Evolutionary conservation across 768 basidiomycete species (phyloP), one percentile per base, ranked within the genome.

Genomic region (Suillus clintonianus): DNA sequence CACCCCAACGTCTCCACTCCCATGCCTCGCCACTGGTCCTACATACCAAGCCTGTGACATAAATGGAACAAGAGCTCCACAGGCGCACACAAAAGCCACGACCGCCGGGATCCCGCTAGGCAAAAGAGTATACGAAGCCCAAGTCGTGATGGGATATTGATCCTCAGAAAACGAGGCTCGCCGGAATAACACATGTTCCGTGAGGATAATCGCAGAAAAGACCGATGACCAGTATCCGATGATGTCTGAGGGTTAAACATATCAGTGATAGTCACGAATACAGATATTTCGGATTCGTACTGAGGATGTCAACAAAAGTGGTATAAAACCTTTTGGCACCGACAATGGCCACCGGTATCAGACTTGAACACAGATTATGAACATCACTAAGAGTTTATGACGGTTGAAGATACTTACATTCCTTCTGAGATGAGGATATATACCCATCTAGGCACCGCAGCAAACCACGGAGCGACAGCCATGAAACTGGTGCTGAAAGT

Each of bases 31-130:
- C 39, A 86, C 79, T 0, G 83, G 82, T 0, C 85, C 84, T 5
- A 76, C 75, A 64, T 79, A 86, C 83, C 82, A 86, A 45, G 72
- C 83, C 51, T 86, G 84, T 51, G 80, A 78, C 83, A 85, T 85
- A 64, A 79, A 81, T 13, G 81, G 78, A 5, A 85, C 71, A 47
- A 82, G 69, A 34, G 79, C 70, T 5, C 80, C 77, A 30, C 76
- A 77, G 2, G 76, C 78, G 43, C 78, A 80, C 14, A 76, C 22
- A 53, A 81, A 80, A 3, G 83, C 74, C 19, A 78, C 36, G 10
- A 82, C 68, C 0, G 81, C 85, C 0, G 85, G 79, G 10, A 73
- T 17, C 0, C 84, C 74, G 4, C 72, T 69, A 19, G 85, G 85
- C 17, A 86, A 78, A 27, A 68, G 65, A 1, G 62, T 36, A 2